phyloP scores from a whole-genome alignment of 176 grass and related monocot genomes.

The Paspalum vaginatum region DNA sequence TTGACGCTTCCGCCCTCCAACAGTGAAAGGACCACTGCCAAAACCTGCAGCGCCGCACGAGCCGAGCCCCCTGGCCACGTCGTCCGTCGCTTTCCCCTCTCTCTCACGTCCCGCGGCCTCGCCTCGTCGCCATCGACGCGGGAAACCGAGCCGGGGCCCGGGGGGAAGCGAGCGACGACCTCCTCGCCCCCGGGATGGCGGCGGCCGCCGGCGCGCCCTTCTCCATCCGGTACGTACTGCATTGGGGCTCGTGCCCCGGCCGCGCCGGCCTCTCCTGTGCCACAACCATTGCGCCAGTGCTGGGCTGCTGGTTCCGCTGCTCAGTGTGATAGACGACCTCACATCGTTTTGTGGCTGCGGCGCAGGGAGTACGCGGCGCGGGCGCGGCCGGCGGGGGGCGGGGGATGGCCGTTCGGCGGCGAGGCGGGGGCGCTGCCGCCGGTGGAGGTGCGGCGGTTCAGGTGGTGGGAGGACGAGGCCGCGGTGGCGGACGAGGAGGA shows the following conservation, averaged over 20 bases:
- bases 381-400: constrained; percentile 13
- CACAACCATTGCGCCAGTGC: neutral
- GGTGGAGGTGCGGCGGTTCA: constrained; percentile 49
- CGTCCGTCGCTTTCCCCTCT: neutral
- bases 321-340: no score
- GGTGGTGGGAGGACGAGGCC: constrained; percentile 58
- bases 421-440: constrained; percentile 41
- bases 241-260: neutral
- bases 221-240: constrained; percentile 62
- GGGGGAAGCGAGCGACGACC: neutral
- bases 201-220: constrained; percentile 36
- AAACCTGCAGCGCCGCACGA: neutral
- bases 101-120: no score
- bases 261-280: neutral
- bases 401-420: constrained; percentile 52
- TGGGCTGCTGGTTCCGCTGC: no score
- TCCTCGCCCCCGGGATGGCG: constrained; percentile 7
- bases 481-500: constrained; percentile 35
- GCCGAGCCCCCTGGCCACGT: neutral
- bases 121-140: neutral
- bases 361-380: constrained; percentile 45
- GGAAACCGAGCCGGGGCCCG: constrained; percentile 13
- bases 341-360: neutral
- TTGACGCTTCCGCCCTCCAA: neutral
- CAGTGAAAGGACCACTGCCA: neutral